A percentile compares a stretch with the other conserved stretches of the same genome.
These are phyloP conservation scores for Talaromyces sp. DNA, from an alignment of 2,329 filamentous ascomycete species.

Conservation along the genomic window DNA sequence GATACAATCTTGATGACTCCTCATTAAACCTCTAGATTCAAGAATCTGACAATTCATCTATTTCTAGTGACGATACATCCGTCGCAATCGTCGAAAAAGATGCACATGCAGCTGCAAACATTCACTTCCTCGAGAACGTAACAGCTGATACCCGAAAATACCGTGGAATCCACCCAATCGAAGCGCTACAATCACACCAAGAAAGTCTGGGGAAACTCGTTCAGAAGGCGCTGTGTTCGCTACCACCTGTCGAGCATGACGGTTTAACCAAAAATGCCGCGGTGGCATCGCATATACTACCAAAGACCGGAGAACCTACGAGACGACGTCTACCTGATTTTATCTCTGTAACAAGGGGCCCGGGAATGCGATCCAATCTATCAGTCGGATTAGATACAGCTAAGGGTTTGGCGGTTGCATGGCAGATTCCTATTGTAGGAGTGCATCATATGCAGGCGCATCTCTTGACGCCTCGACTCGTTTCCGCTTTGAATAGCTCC, in stretches of 20 bases:
- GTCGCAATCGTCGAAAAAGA: constrained; percentile 73
- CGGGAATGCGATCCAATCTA: constrained; percentile 80
- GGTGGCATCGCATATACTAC: not conserved
- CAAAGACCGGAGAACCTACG: not conserved
- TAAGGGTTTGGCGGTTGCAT: constrained; percentile 81
- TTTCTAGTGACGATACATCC: constrained; percentile 76
- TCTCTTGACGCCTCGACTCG: constrained; percentile 79
- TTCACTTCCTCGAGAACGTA: constrained; percentile 77
- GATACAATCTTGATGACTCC: not conserved
- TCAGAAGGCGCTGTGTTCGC: constrained; percentile 55
- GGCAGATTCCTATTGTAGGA: constrained; percentile 76
- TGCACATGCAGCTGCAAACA: constrained; percentile 42
- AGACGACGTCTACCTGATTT: constrained; percentile 65
- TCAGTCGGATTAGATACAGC: constrained; percentile 75
- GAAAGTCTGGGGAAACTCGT: constrained; percentile 66
- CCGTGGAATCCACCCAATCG: constrained; percentile 74
- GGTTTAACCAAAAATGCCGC: not conserved
- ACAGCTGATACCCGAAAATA: constrained; percentile 75
- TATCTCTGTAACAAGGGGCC: constrained; percentile 83
- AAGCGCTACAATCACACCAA: constrained; percentile 73
- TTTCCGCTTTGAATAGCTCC: constrained; percentile 52
- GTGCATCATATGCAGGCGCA: constrained; percentile 99
- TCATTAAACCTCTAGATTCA: not conserved
- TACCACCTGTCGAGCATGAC: constrained; percentile 44
- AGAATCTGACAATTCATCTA: not conserved